Conservation (phyloP, 2,329 filamentous ascomycete species). For the Epichloe amarillans region DNA sequence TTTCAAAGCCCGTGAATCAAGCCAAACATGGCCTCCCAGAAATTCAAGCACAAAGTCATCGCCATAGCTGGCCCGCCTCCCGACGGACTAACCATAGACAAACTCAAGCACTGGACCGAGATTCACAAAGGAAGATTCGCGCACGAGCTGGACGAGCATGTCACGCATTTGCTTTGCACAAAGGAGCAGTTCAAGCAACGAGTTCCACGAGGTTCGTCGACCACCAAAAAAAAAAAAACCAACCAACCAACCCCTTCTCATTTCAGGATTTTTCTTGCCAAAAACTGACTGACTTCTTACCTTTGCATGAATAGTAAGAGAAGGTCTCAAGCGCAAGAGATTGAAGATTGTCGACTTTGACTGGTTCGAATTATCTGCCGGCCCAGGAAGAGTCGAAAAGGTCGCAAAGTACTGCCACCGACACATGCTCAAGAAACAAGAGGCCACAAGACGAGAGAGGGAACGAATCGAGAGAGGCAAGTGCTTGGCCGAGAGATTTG, state of each 20-base stretch:
- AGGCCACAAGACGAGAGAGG: slow-evolving; percentile 18
- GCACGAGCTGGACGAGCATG: slow-evolving; percentile 32
- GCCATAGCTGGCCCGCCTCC: slow-evolving; percentile 46
- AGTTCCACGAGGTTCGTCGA: slow-evolving; percentile 21
- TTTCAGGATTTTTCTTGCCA: too few relatives aligned
- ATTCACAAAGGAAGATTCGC: slow-evolving; percentile 47
- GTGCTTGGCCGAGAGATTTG: slow-evolving; percentile 26
- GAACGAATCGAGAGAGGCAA: slow-evolving; percentile 25
- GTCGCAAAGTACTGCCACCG: background rate
- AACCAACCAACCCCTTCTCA: too few relatives aligned
- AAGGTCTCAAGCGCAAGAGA: slow-evolving; percentile 21
- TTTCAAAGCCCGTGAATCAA: background rate
- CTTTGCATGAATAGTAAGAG: slow-evolving; percentile 17
- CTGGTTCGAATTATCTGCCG: slow-evolving; percentile 38
- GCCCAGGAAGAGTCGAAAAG: slow-evolving; percentile 8
- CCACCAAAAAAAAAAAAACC: background rate
- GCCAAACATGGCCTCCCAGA: background rate
- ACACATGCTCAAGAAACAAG: slow-evolving; percentile 1
- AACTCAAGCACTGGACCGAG: slow-evolving; percentile 53
- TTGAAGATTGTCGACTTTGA: slow-evolving; percentile 33
- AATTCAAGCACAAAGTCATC: slow-evolving; percentile 23
- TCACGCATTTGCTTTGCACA: slow-evolving; percentile 63
- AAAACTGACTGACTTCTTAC: too few relatives aligned
- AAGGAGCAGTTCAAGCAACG: slow-evolving; percentile 43
- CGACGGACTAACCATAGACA: slow-evolving; percentile 31